Conservation (phyloP, 2,329 filamentous ascomycete genomes). For the Paraphoma sp. region DNA sequence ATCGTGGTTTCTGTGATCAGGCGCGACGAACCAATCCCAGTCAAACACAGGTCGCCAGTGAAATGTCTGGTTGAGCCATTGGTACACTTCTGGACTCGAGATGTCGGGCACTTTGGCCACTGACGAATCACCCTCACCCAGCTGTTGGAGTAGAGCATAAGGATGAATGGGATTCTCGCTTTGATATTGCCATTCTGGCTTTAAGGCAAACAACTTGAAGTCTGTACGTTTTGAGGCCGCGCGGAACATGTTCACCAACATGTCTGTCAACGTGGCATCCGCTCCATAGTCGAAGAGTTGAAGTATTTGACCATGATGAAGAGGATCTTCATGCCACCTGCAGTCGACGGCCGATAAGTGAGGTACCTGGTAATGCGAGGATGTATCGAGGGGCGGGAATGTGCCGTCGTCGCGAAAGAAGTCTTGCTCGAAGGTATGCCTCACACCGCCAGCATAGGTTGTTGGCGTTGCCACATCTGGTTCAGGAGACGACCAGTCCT, state of each 20-base stretch:
- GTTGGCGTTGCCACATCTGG: not conserved
- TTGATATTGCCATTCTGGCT: slow-evolving; percentile 18
- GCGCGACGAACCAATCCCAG: slow-evolving; percentile 31
- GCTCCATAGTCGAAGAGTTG: not conserved
- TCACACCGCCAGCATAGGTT: not conserved
- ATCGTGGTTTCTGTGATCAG: not conserved
- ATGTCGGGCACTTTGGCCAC: not conserved
- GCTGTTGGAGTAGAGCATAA: slow-evolving; percentile 19
- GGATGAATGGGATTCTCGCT: slow-evolving; percentile 28
- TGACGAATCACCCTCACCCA: not conserved
- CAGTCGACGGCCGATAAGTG: no score
- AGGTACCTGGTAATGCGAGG: no score
- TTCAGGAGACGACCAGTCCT: not conserved
- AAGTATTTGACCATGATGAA: no score
- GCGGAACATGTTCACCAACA: not conserved
- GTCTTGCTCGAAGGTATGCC: not conserved
- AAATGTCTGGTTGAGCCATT: slow-evolving; percentile 29
- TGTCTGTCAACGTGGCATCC: not conserved
- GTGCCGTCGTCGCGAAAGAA: not conserved
- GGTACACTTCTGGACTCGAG: slow-evolving; percentile 10
- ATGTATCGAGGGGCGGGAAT: no score
- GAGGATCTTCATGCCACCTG: no score
- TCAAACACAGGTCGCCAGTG: slow-evolving; percentile 36
- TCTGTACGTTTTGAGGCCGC: not conserved
- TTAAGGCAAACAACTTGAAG: not conserved